Evolutionary conservation across 2,329 filamentous ascomycete genomes (phyloP).

Genomic region (Xylaria sp.): DNA sequence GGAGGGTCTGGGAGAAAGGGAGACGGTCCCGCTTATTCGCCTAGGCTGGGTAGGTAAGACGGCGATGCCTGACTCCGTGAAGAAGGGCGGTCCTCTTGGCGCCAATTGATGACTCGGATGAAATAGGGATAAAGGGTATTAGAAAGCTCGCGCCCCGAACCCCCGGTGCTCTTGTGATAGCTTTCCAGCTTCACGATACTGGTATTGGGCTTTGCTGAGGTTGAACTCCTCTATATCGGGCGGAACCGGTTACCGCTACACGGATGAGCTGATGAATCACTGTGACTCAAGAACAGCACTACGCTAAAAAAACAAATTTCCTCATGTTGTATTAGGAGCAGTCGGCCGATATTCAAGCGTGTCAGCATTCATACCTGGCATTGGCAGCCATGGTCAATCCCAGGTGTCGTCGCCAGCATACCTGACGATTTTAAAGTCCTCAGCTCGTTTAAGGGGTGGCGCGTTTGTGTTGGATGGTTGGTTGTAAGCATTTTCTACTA

Average conservation of each 20-base stretch:
- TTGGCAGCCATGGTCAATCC: background rate
- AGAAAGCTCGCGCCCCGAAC: conserved; percentile 26
- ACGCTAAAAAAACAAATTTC: background rate
- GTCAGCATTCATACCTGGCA: background rate
- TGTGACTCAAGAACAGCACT: background rate
- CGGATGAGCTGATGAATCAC: background rate
- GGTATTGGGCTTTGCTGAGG: background rate
- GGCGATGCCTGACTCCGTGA: conserved; percentile 13
- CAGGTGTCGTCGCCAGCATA: background rate
- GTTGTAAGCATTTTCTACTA: background rate
- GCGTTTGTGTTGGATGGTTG: background rate
- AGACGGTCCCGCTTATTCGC: conserved; percentile 16
- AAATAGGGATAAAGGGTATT: conserved; percentile 14
- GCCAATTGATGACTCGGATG: conserved; percentile 10
- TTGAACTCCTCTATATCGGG: background rate
- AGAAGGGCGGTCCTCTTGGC: conserved; percentile 12
- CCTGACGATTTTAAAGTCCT: background rate
- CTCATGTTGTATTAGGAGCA: background rate
- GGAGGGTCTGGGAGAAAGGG: background rate
- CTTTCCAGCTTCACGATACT: background rate
- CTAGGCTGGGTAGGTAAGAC: background rate
- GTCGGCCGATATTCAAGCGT: background rate
- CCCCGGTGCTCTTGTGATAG: background rate
- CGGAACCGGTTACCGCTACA: background rate
- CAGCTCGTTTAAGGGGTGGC: background rate